phyloP scores from a whole-genome alignment of 2,329 filamentous ascomycete species.

The Fusarium pseudonygamai region DNA sequence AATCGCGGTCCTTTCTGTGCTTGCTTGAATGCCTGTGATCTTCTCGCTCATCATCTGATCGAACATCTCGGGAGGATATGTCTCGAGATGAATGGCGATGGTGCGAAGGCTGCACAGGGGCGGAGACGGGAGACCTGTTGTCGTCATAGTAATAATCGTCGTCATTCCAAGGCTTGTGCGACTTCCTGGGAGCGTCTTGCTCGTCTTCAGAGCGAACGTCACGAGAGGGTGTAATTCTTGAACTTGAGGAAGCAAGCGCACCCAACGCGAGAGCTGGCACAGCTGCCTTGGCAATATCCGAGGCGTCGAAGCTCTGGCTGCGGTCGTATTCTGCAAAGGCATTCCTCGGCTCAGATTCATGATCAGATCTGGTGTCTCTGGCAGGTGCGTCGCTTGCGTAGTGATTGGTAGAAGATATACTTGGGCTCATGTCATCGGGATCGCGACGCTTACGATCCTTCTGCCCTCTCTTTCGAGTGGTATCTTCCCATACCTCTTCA shows the following conservation, averaged over 20 bases:
- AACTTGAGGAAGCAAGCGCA: conserved; percentile 25
- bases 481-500: conserved; percentile 41
- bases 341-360: conserved; percentile 20
- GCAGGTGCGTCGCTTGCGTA: conserved; percentile 35
- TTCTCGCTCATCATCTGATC: conserved; percentile 34
- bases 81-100: conserved; percentile 31
- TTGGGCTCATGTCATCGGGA: conserved; percentile 35
- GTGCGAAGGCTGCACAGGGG: conserved; percentile 22
- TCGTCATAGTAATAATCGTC: conserved; percentile 29
- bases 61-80: conserved; percentile 28
- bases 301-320: conserved; percentile 10
- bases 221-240: conserved; percentile 20
- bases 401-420: conserved; percentile 44
- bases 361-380: conserved; percentile 23
- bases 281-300: conserved; percentile 26
- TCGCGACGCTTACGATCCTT: conserved; percentile 45
- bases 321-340: conserved; percentile 16
- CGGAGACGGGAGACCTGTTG: conserved; percentile 29
- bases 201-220: conserved; percentile 32
- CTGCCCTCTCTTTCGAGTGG: conserved; percentile 47
- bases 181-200: conserved; percentile 5
- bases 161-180: conserved; percentile 23
- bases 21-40: conserved; percentile 24
- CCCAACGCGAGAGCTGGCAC: conserved; percentile 35
- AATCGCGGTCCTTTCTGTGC: conserved; percentile 28